These are phyloP conservation scores for Tubosaeta brunneosetosa DNA, from an alignment of 768 basidiomycete genomes.

Conservation along the genomic window DNA sequence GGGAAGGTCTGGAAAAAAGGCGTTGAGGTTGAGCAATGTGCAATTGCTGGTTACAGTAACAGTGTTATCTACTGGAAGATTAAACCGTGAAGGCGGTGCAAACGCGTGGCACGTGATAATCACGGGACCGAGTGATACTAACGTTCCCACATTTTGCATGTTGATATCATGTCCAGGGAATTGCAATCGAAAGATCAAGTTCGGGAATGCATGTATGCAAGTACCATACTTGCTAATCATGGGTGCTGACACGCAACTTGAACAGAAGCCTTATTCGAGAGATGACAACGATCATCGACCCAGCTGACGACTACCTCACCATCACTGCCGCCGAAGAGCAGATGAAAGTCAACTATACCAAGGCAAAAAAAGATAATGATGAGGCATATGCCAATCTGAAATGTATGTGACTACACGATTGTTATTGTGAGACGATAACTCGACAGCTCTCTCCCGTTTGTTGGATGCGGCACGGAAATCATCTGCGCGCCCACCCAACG, in stretches of 20 bases:
- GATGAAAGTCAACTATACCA: constrained; percentile 52
- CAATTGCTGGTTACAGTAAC: constrained; percentile 56
- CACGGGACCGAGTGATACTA: constrained; percentile 5
- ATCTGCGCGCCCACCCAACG: constrained; percentile 61
- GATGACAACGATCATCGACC: constrained; percentile 70
- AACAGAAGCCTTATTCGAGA: constrained; percentile 62
- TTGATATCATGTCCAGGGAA: constrained; percentile 23
- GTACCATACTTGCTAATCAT: not conserved
- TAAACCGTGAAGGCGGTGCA: not conserved
- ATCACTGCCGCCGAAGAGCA: constrained; percentile 72
- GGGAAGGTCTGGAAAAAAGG: constrained; percentile 58
- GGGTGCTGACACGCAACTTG: constrained; percentile 3
- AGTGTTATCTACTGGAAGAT: constrained; percentile 73
- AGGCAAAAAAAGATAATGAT: constrained; percentile 63
- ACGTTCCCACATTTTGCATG: not conserved
- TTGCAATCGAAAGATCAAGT: constrained; percentile 29
- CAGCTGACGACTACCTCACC: constrained; percentile 73
- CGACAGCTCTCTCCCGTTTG: constrained; percentile 54
- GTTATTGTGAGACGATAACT: not conserved
- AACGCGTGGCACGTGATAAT: constrained; percentile 17
- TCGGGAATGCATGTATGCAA: constrained; percentile 32
- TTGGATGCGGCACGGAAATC: constrained; percentile 70
- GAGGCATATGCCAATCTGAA: constrained; percentile 62
- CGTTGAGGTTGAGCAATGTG: constrained; percentile 61
- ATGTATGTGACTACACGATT: constrained; percentile 34